These are phyloP conservation scores for Backusella parvicylindrica DNA, from an alignment of 192 early-diverging fungal genomes.

Conservation along the genomic window DNA sequence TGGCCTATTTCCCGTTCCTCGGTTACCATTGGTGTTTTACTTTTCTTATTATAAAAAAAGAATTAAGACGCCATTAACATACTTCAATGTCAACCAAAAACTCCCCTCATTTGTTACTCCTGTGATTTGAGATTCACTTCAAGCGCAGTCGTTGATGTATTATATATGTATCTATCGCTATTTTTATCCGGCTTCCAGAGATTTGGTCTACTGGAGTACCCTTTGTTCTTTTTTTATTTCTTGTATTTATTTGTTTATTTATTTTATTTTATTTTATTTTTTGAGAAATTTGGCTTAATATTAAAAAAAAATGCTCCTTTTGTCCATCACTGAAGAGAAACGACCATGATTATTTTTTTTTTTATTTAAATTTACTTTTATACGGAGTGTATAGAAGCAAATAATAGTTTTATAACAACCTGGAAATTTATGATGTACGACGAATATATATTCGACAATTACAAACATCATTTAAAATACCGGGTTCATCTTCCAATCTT, in stretches of 20 bases:
- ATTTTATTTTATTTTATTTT: no score
- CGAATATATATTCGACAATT: constrained; percentile 26
- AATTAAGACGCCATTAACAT: neutral
- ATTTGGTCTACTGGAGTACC: neutral
- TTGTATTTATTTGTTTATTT: no score
- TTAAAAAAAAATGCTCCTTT: neutral
- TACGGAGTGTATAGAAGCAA: no score
- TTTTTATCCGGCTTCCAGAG: neutral
- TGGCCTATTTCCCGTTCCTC: neutral
- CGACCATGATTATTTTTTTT: no score
- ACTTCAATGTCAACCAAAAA: neutral
- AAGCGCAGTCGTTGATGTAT: neutral
- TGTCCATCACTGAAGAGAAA: no score
- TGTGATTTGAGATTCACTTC: neutral
- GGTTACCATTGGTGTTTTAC: neutral
- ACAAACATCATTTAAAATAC: constrained; percentile 23
- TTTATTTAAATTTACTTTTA: no score
- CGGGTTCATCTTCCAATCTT: constrained; percentile 29
- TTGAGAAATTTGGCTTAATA: neutral
- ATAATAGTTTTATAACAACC: no score
- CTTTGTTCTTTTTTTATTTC: neutral
- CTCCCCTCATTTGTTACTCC: neutral
- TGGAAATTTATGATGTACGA: no score
- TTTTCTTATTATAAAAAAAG: neutral
- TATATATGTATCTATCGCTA: neutral